Conservation (phyloP, 768 basidiomycete genomes). For the Ephemerocybe angulata region DNA sequence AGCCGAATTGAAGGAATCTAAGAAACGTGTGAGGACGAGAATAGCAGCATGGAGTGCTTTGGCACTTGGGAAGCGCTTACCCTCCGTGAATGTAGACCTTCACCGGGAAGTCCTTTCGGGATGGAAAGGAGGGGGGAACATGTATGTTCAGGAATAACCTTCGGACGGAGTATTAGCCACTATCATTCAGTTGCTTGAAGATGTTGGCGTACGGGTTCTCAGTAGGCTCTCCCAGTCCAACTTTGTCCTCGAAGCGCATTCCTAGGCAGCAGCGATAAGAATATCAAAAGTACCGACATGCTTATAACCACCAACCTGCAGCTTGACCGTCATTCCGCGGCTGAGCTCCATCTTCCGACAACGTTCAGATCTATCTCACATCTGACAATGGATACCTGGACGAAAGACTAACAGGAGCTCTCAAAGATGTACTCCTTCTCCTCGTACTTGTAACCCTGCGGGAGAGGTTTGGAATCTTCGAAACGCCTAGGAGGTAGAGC, state of each 20-base stretch:
- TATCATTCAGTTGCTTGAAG: not conserved
- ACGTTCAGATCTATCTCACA: not conserved
- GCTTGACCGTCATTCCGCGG: slow-evolving; percentile 65
- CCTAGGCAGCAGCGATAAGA: slow-evolving; percentile 27
- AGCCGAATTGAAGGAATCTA: slow-evolving; percentile 78
- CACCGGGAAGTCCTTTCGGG: slow-evolving; percentile 50
- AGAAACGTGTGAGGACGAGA: not conserved
- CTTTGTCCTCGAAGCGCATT: slow-evolving; percentile 50
- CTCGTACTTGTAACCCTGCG: slow-evolving; percentile 52
- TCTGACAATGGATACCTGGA: not conserved
- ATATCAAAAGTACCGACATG: not conserved
- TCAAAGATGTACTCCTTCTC: slow-evolving; percentile 60
- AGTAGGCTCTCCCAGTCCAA: slow-evolving; percentile 62
- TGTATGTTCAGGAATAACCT: slow-evolving; percentile 68
- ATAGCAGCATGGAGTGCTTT: not conserved
- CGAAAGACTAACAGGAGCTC: slow-evolving; percentile 38
- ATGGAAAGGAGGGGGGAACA: slow-evolving; percentile 50
- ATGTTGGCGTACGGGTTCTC: slow-evolving; percentile 57
- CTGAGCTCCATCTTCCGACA: slow-evolving; percentile 53
- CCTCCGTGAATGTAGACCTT: slow-evolving; percentile 78
- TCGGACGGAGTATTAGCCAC: not conserved
- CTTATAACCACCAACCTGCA: slow-evolving; percentile 31
- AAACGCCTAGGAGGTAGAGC: slow-evolving; percentile 64
- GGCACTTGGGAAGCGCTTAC: no score
- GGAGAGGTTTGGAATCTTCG: slow-evolving; percentile 56